Conservation (phyloP, 225 moss, liverwort and hornwort genomes). For the Neckera pumila region DNA sequence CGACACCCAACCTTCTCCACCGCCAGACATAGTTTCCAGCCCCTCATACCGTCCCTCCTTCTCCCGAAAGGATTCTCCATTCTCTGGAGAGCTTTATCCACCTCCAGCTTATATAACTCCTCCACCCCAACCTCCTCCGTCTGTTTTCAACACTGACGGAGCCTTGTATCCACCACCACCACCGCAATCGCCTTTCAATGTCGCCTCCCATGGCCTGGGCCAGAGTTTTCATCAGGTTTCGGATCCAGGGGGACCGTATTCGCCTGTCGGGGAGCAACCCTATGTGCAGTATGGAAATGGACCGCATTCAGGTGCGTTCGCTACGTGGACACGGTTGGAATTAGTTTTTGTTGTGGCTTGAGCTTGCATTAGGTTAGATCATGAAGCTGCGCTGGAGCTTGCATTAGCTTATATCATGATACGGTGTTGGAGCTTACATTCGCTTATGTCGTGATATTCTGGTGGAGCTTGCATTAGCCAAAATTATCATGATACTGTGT, state of each 20-base stretch:
- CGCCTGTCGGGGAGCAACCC: neutral
- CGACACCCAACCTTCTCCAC: constrained; percentile 5
- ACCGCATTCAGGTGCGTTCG: constrained; percentile 3
- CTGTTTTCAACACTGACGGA: neutral
- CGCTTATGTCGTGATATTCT: neutral
- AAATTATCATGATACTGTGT: neutral
- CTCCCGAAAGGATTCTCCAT: neutral
- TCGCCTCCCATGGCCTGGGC: neutral
- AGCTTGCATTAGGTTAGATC: neutral
- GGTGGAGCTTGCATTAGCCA: neutral
- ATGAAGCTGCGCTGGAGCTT: neutral
- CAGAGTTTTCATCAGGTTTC: constrained; percentile 17
- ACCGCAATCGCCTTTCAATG: neutral
- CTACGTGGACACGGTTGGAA: neutral
- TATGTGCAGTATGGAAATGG: constrained; percentile 4
- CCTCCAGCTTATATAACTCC: constrained; percentile 10
- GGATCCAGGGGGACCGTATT: constrained; percentile 8
- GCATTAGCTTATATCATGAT: neutral
- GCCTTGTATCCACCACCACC: constrained; percentile 1
- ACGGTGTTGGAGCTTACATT: neutral
- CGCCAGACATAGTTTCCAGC: constrained; percentile 5
- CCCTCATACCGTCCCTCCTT: neutral
- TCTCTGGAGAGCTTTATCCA: constrained; percentile 2
- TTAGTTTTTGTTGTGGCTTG: neutral
- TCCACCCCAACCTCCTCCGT: neutral